phyloP scores from a whole-genome alignment of 169 alveolate genomes.

The Plasmodium chabaudi region DNA sequence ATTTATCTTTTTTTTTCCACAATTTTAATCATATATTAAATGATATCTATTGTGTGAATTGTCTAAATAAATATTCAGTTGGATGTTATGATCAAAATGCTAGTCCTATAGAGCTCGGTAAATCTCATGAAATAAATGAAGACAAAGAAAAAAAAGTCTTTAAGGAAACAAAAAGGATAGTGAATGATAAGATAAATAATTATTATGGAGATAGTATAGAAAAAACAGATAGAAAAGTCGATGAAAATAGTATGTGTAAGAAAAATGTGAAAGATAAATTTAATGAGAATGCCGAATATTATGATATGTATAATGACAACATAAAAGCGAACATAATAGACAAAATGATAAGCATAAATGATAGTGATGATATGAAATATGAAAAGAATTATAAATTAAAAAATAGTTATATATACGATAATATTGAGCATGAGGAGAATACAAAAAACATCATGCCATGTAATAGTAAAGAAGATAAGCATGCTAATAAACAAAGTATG shows the following conservation, averaged over 20 bases:
- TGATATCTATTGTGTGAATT: slow-evolving; percentile 47
- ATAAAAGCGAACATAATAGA: too few species aligned
- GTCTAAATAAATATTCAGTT: slow-evolving; percentile 36
- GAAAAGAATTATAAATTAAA: too few species aligned
- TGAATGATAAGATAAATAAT: neutral
- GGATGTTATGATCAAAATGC: slow-evolving; percentile 8
- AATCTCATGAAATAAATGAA: neutral
- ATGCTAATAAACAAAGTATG: too few species aligned
- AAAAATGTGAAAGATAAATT: too few species aligned
- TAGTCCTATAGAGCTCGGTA: neutral
- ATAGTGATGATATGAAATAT: too few species aligned
- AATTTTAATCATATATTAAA: slow-evolving; percentile 30
- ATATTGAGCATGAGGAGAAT: too few species aligned
- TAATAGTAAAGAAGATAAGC: too few species aligned
- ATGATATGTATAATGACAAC: too few species aligned
- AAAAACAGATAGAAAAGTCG: neutral
- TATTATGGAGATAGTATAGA: neutral
- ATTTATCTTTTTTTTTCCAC: slow-evolving; percentile 37
- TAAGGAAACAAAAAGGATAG: neutral
- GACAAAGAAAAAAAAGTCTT: neutral
- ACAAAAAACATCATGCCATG: too few species aligned
- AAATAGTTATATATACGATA: too few species aligned
- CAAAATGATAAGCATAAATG: too few species aligned
- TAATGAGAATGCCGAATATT: neutral
- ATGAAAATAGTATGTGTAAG: too few species aligned